These are phyloP conservation scores for Coemansia sp. DNA, from an alignment of 192 early-diverging fungal genomes.

Conservation along the genomic window DNA sequence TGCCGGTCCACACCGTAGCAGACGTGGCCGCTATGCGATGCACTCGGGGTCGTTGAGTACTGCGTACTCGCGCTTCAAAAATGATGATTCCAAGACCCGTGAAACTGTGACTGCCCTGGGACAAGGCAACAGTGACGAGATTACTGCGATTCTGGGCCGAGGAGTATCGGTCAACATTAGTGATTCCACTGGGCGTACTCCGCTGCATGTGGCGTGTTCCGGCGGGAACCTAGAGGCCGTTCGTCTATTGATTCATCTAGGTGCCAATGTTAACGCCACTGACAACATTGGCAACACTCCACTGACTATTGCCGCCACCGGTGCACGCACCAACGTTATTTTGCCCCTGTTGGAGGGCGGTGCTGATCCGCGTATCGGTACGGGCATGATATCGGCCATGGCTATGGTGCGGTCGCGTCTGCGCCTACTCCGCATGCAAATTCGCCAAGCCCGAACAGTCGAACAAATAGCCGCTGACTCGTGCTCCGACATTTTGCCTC, in stretches of 20 bases:
- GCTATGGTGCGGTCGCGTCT: constrained; percentile 49
- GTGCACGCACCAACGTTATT: constrained; percentile 29
- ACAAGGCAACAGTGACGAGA: constrained; percentile 27
- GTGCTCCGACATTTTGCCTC: constrained; percentile 9
- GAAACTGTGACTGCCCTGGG: constrained; percentile 30
- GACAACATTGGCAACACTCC: constrained; percentile 52
- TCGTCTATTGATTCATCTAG: constrained; percentile 40
- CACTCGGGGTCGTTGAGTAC: neutral
- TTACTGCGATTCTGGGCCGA: constrained; percentile 21
- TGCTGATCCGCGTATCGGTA: constrained; percentile 45
- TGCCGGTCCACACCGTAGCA: neutral
- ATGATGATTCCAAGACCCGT: constrained; percentile 9
- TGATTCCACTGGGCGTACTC: constrained; percentile 40
- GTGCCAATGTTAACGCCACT: constrained; percentile 35
- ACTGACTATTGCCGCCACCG: constrained; percentile 44
- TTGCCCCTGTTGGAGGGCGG: constrained; percentile 39
- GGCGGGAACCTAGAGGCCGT: constrained; percentile 29
- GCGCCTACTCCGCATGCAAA: constrained; percentile 32
- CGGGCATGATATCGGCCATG: constrained; percentile 31
- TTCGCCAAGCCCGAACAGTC: constrained; percentile 22
- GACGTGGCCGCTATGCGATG: neutral
- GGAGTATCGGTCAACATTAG: constrained; percentile 20
- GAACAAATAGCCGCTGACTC: constrained; percentile 3
- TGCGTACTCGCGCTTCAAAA: neutral
- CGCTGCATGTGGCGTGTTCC: constrained; percentile 47